phyloP scores from a whole-genome alignment of 1,139 yeast species.

The Zygosaccharomyces sapae region DNA sequence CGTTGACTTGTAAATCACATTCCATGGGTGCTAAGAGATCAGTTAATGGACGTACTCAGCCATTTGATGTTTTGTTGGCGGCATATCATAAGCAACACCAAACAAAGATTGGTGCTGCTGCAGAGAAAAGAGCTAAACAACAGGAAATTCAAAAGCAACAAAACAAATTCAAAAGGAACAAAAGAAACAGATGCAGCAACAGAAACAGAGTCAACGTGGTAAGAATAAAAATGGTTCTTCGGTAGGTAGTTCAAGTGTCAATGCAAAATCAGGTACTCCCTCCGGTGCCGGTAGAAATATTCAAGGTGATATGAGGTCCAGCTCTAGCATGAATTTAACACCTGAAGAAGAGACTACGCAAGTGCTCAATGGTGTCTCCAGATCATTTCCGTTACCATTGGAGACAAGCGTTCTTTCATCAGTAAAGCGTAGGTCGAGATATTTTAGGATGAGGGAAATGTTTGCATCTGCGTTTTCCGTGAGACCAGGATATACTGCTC shows the following conservation, averaged over 20 bases:
- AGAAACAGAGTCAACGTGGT: slow-evolving; percentile 16
- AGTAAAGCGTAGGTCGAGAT: slow-evolving; percentile 62
- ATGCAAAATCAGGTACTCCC: slow-evolving; percentile 8
- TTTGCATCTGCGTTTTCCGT: slow-evolving; percentile 54
- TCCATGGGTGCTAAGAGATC: slow-evolving; percentile 98
- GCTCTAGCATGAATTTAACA: slow-evolving; percentile 19
- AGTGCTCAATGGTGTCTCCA: slow-evolving; percentile 85
- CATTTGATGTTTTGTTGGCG: slow-evolving; percentile 81
- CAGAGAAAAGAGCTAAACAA: slow-evolving; percentile 50
- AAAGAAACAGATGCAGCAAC: slow-evolving; percentile 25
- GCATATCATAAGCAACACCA: slow-evolving; percentile 91
- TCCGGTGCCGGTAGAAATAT: slow-evolving; percentile 7
- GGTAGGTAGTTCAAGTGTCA: slow-evolving; percentile 1
- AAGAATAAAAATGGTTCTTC: slow-evolving; percentile 10
- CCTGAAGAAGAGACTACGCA: slow-evolving; percentile 94
- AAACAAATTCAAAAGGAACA: slow-evolving; percentile 30
- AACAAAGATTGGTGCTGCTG: slow-evolving; percentile 79
- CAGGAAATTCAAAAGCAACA: slow-evolving; percentile 31
- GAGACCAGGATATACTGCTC: slow-evolving; percentile 33
- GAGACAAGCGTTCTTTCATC: slow-evolving; percentile 74
- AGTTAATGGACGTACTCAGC: slow-evolving; percentile 87
- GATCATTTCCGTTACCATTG: slow-evolving; percentile 75
- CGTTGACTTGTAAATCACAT: slow-evolving; percentile 94
- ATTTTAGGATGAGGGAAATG: slow-evolving; percentile 78
- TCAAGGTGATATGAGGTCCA: not conserved